Conservation (phyloP, 2,329 filamentous ascomycete species). For the Pseudocercospora fuligena region DNA sequence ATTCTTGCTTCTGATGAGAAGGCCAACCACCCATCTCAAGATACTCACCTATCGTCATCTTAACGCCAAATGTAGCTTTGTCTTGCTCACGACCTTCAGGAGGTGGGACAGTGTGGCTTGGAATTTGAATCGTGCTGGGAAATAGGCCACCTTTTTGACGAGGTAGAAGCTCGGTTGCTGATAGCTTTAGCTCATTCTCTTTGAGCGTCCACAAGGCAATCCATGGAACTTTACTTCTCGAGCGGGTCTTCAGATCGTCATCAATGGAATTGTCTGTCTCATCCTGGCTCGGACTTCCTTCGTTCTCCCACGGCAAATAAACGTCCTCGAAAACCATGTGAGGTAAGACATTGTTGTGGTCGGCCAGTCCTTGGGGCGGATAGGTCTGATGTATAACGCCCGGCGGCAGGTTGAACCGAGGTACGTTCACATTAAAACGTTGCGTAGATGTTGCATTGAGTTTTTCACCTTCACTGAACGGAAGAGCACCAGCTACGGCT, state of each 20-base stretch:
- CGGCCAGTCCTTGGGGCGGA: constrained; percentile 11
- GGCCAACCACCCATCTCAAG: background rate
- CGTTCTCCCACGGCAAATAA: constrained; percentile 13
- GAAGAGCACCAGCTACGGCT: too few relatives aligned
- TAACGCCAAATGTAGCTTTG: background rate
- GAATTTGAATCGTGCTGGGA: background rate
- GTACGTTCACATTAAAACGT: background rate
- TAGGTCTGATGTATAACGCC: constrained; percentile 11
- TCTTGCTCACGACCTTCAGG: background rate
- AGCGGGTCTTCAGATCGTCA: background rate
- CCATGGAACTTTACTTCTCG: background rate
- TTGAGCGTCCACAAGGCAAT: background rate
- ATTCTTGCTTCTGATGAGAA: background rate
- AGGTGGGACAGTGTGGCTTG: background rate
- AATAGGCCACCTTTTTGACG: background rate
- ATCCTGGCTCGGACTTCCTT: constrained; percentile 2
- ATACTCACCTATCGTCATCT: constrained; percentile 6
- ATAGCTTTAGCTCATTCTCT: background rate
- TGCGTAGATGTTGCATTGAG: background rate
- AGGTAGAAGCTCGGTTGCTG: background rate
- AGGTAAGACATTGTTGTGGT: constrained; percentile 18
- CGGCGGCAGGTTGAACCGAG: background rate
- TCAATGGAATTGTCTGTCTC: background rate
- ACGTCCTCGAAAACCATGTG: constrained; percentile 18
- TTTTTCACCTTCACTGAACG: background rate